Evolutionary conservation across 1,139 yeast species (phyloP).

Genomic region (Yamadazyma epiphylla): DNA sequence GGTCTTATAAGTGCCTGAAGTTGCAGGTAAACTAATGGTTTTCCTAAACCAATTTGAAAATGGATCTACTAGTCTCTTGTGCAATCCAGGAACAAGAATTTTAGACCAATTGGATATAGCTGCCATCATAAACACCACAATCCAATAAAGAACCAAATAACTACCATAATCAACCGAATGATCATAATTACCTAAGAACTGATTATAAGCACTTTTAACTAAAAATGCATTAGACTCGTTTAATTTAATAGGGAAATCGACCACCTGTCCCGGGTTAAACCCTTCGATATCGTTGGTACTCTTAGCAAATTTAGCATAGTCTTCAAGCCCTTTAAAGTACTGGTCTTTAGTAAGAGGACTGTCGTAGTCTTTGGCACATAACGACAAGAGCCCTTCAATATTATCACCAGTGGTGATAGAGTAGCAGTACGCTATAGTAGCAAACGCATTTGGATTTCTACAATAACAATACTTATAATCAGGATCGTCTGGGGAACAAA

Average conservation of each 20-base stretch:
- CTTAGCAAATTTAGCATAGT: conserved; percentile 35
- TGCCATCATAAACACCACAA: conserved; percentile 19
- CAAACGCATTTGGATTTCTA: conserved; percentile 29
- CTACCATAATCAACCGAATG: conserved; percentile 32
- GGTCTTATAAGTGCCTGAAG: conserved; percentile 22
- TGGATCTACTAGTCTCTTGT: conserved; percentile 19
- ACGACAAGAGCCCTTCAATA: conserved; percentile 21
- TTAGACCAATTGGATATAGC: conserved; percentile 33
- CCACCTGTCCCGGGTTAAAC: conserved; percentile 18
- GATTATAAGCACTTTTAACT: conserved; percentile 26
- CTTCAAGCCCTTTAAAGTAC: conserved; percentile 30
- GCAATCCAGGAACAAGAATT: conserved; percentile 18
- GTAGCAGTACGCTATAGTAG: conserved; percentile 41
- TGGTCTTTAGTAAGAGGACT: conserved; percentile 23
- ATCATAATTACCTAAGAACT: conserved; percentile 39
- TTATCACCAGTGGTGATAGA: conserved; percentile 18
- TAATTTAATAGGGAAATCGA: conserved; percentile 23
- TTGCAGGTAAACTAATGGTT: conserved; percentile 26
- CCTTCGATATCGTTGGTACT: conserved; percentile 16
- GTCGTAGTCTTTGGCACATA: conserved; percentile 24
- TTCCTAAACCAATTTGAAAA: conserved; percentile 23
- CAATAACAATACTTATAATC: conserved; percentile 23
- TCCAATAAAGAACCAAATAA: conserved; percentile 29
- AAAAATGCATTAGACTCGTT: conserved; percentile 15
- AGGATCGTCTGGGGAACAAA: conserved; percentile 17